Conservation (phyloP, 345 rosid genomes). For the Lumnitzera racemosa region DNA sequence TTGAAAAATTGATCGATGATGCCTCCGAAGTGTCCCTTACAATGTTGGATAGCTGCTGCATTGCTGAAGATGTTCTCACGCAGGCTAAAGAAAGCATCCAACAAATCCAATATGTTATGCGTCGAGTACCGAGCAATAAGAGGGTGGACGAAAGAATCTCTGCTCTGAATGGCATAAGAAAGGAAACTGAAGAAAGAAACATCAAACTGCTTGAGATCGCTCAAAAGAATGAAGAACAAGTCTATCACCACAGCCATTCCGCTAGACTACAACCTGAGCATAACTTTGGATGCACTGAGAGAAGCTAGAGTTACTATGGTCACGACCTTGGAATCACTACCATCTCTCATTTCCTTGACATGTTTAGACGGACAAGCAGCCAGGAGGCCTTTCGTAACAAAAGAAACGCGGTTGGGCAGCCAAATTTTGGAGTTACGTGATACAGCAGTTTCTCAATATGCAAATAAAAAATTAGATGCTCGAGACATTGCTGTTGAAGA, state of each 20-base stretch:
- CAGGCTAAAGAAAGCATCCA: too few relatives aligned
- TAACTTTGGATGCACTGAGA: conserved; percentile 42
- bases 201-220: conserved; percentile 42
- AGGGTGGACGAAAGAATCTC: too few relatives aligned
- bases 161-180: conserved; percentile 14
- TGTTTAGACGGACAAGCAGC: conserved; percentile 49
- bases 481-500: conserved; percentile 62
- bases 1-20: too few relatives aligned
- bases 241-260: conserved; percentile 12
- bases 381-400: conserved; percentile 35
- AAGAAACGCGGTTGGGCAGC: conserved; percentile 13
- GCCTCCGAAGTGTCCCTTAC: too few relatives aligned
- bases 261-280: conserved; percentile 24
- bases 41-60: too few relatives aligned
- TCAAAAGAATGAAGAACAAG: conserved; percentile 37
- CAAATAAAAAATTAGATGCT: conserved; percentile 58
- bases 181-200: conserved; percentile 68
- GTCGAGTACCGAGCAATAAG: too few relatives aligned
- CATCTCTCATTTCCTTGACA: conserved; percentile 52
- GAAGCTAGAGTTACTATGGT: conserved; percentile 49
- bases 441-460: conserved; percentile 46
- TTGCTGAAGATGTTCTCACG: too few relatives aligned
- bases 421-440: conserved; percentile 29
- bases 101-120: too few relatives aligned
- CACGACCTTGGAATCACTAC: conserved; percentile 47